Conservation (phyloP, 2,329 filamentous ascomycete species). For the Parafenestella ontariensis region DNA sequence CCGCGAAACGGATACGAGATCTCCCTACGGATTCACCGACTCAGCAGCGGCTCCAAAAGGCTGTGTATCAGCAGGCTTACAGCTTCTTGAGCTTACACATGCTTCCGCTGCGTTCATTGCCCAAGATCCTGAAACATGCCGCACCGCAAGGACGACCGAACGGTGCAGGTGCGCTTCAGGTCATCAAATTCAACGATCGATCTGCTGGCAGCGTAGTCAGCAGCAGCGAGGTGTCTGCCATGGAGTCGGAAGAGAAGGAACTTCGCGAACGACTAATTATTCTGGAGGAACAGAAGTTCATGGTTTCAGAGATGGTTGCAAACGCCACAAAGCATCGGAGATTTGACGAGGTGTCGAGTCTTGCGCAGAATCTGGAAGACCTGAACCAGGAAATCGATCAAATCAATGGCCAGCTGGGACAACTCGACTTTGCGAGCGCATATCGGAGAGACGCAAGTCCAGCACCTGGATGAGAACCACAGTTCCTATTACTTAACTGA, state of each 20-base stretch:
- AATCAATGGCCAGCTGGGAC: slow-evolving; percentile 68
- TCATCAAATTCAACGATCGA: slow-evolving; percentile 65
- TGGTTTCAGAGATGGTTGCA: slow-evolving; percentile 85
- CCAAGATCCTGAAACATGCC: slow-evolving; percentile 61
- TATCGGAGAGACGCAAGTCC: slow-evolving; percentile 49
- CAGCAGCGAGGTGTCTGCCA: slow-evolving; percentile 65
- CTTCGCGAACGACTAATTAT: slow-evolving; percentile 81
- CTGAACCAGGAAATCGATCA: slow-evolving; percentile 77
- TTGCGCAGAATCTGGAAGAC: slow-evolving; percentile 83
- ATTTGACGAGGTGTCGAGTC: slow-evolving; percentile 84
- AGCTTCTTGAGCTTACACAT: slow-evolving; percentile 88
- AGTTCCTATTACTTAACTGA: background rate
- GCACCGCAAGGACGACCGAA: slow-evolving; percentile 57
- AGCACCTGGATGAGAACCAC: slow-evolving; percentile 28
- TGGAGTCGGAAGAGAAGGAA: slow-evolving; percentile 85
- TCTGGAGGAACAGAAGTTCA: slow-evolving; percentile 88
- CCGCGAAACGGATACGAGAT: slow-evolving; percentile 81
- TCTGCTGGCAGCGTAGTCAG: slow-evolving; percentile 62
- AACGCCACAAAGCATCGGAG: slow-evolving; percentile 76
- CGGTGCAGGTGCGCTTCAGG: slow-evolving; percentile 58
- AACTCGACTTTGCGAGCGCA: slow-evolving; percentile 68
- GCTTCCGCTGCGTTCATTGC: slow-evolving; percentile 73
- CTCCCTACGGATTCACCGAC: slow-evolving; percentile 74
- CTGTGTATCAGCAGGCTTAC: slow-evolving; percentile 82
- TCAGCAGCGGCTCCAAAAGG: slow-evolving; percentile 77